Evolutionary conservation across 352 stramenopile genomes (phyloP).

Genomic region (Peronospora belbahrii): DNA sequence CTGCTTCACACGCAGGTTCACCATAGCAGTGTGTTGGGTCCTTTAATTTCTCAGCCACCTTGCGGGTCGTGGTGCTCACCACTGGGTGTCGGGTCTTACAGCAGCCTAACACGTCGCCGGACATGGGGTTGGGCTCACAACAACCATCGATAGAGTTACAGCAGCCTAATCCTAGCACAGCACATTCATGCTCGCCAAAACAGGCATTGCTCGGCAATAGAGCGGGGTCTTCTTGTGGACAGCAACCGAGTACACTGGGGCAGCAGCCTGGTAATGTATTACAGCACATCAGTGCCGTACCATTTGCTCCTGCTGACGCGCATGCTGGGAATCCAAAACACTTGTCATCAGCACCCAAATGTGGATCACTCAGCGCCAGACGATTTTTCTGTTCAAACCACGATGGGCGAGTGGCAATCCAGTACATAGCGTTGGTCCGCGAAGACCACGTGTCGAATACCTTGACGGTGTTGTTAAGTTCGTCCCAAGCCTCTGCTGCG

Average conservation of each 20-base stretch:
- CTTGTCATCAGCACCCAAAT: slow-evolving; percentile 33
- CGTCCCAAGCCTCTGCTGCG: slow-evolving; percentile 45
- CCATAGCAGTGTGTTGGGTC: slow-evolving; percentile 26
- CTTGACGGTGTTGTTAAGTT: slow-evolving; percentile 40
- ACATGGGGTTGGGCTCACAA: slow-evolving; percentile 46
- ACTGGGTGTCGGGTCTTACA: slow-evolving; percentile 51
- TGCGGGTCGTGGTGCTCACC: slow-evolving; percentile 25
- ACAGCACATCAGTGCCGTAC: slow-evolving; percentile 56
- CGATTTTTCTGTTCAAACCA: slow-evolving; percentile 52
- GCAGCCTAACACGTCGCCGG: slow-evolving; percentile 42
- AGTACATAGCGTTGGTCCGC: slow-evolving; percentile 61
- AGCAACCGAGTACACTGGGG: slow-evolving; percentile 54
- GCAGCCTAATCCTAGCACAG: slow-evolving; percentile 44
- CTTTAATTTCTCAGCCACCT: slow-evolving; percentile 11
- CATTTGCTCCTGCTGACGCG: slow-evolving; percentile 43
- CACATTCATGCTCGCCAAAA: slow-evolving; percentile 58
- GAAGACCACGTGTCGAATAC: slow-evolving; percentile 74
- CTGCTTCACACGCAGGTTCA: slow-evolving; percentile 34
- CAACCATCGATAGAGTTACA: slow-evolving; percentile 69
- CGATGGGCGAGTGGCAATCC: slow-evolving; percentile 61
- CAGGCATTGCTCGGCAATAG: slow-evolving; percentile 47
- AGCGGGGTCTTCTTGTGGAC: slow-evolving; percentile 35
- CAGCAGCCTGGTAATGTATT: slow-evolving; percentile 63
- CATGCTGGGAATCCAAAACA: slow-evolving; percentile 67
- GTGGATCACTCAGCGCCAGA: slow-evolving; percentile 17